These are phyloP conservation scores for Saturnispora kantuleensis DNA, from an alignment of 805 yeast genomes.

Conservation along the genomic window DNA sequence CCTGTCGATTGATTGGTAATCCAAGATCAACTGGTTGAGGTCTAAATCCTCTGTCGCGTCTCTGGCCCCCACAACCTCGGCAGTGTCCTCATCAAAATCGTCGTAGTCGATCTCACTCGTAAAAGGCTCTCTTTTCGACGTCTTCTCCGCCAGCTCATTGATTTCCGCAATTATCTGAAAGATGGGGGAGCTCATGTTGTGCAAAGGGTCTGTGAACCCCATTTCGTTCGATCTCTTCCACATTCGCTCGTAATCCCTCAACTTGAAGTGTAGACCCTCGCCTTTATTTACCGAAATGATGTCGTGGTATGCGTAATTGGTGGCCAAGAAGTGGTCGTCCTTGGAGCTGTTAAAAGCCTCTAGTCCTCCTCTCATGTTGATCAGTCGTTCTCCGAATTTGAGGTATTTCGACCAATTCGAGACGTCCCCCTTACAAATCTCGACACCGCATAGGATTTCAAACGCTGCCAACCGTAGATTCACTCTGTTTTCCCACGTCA, in stretches of 20 bases:
- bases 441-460: constrained; percentile 66
- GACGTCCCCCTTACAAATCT: constrained; percentile 76
- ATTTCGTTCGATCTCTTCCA: constrained; percentile 30
- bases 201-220: constrained; percentile 53
- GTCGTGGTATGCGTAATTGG: constrained; percentile 77
- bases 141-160: constrained; percentile 38
- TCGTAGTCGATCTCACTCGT: constrained; percentile 26
- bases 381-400: constrained; percentile 54
- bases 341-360: constrained; percentile 39
- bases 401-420: constrained; percentile 62
- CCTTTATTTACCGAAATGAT: constrained; percentile 54
- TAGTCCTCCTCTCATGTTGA: constrained; percentile 55
- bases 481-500: constrained; percentile 26
- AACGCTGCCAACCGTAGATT: constrained; percentile 51
- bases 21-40: constrained; percentile 33
- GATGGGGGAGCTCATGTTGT: constrained; percentile 65
- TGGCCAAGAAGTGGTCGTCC: constrained; percentile 61
- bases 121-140: constrained; percentile 21
- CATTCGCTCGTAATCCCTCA: constrained; percentile 47
- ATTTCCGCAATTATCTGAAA: constrained; percentile 61
- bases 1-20: constrained; percentile 27
- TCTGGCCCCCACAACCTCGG: no score
- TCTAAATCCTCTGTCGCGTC: constrained; percentile 17
- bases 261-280: constrained; percentile 56
- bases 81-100: no score